These are phyloP conservation scores for Candida wancherniae DNA, from an alignment of 805 yeast genomes.

Conservation along the genomic window DNA sequence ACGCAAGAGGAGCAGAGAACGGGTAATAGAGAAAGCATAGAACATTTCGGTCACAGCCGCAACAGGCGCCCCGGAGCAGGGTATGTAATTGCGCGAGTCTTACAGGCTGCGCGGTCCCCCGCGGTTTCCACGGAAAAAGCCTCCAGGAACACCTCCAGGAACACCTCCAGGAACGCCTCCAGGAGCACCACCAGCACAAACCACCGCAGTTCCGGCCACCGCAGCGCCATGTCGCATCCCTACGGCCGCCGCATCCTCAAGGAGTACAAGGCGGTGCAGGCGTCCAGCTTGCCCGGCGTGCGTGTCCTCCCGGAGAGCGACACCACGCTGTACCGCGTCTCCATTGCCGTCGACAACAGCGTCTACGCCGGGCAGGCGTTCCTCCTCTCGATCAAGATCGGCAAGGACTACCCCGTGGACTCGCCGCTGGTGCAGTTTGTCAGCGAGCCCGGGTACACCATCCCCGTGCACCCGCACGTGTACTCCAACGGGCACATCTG, in stretches of 20 bases:
- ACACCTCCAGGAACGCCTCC: background rate
- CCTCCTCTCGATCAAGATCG: constrained; percentile 9
- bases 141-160: background rate
- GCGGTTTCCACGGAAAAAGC: background rate
- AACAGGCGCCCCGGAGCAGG: too few species aligned
- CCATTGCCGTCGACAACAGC: constrained; percentile 7
- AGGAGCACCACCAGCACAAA: background rate
- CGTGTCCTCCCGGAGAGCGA: constrained; percentile 9
- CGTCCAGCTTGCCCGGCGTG: constrained; percentile 8
- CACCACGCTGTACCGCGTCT: constrained; percentile 8
- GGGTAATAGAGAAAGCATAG: too few species aligned
- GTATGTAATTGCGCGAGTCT: too few species aligned
- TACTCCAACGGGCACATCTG: constrained; percentile 80
- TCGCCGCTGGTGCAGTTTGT: constrained; percentile 15
- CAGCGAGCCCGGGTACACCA: constrained; percentile 10
- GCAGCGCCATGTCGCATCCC: constrained; percentile 13
- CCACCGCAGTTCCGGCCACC: constrained; percentile 1
- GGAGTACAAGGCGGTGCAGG: constrained; percentile 9
- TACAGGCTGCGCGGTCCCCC: too few species aligned
- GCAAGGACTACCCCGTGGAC: constrained; percentile 14
- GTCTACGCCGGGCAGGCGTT: constrained; percentile 9
- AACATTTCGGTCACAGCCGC: too few species aligned
- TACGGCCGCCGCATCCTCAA: constrained; percentile 14
- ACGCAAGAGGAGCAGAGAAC: too few species aligned
- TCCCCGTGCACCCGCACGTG: constrained; percentile 72